phyloP scores from a whole-genome alignment of 768 basidiomycete species.

The Pholiota molesta region DNA sequence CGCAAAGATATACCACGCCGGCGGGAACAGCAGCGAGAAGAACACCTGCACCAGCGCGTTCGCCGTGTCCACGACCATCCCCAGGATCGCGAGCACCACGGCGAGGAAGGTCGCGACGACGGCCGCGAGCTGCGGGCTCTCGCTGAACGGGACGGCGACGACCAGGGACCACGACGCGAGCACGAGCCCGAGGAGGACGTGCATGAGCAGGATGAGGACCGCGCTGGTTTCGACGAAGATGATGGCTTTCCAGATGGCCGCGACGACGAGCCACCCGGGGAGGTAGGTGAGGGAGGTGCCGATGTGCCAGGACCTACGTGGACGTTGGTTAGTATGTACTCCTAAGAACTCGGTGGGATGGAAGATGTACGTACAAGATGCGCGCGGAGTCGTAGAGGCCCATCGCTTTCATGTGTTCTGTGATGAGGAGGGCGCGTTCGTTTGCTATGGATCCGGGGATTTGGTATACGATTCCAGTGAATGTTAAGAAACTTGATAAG shows the following conservation, averaged over 20 bases:
- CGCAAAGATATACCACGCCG: conserved; percentile 79
- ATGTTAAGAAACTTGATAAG: conserved; percentile 18
- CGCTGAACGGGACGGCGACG: conserved; percentile 67
- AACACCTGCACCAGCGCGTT: conserved; percentile 40
- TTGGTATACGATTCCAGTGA: conserved; percentile 22
- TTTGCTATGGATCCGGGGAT: conserved; percentile 20
- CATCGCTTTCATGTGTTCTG: conserved; percentile 80
- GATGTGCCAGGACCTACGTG: conserved; percentile 60
- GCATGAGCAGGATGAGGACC: conserved; percentile 61
- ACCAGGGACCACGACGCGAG: conserved; percentile 76
- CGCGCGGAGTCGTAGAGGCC: conserved; percentile 73
- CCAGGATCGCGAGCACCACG: conserved; percentile 50
- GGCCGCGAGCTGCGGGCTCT: conserved; percentile 73
- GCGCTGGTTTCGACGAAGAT: conserved; percentile 65
- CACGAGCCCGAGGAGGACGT: conserved; percentile 66
- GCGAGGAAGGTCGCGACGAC: conserved; percentile 66
- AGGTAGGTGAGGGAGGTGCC: conserved; percentile 68
- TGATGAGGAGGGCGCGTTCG: conserved; percentile 66
- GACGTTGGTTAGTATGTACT: too few relatives aligned
- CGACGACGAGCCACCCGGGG: conserved; percentile 74
- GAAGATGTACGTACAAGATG: conserved; percentile 19
- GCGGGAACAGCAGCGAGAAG: conserved; percentile 65
- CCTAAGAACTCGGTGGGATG: too few relatives aligned
- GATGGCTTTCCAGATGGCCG: conserved; percentile 65
- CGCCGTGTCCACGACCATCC: conserved; percentile 63